A percentile compares a stretch with the other conserved stretches of the same genome.
Conservation (phyloP, 2,329 filamentous ascomycete genomes). For the Penicillium sclerotigenum region DNA sequence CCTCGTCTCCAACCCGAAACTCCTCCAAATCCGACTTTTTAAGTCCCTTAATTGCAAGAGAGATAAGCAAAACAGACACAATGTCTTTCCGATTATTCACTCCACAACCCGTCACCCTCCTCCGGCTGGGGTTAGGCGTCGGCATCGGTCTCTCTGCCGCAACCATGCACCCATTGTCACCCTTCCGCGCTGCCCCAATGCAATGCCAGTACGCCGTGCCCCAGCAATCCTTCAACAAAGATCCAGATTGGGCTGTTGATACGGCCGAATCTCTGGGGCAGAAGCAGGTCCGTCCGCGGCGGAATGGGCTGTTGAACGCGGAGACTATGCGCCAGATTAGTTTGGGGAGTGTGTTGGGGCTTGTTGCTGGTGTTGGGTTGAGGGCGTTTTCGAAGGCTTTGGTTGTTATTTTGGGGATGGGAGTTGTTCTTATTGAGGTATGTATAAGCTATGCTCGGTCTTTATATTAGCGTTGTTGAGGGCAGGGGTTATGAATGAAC, state of each 20-base stretch:
- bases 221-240: conserved; percentile 4
- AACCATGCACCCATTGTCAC: conserved; percentile 33
- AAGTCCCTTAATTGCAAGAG: conserved; percentile 3
- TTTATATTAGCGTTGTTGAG: not conserved
- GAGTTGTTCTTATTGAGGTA: conserved; percentile 46
- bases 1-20: not conserved
- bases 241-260: conserved; percentile 27
- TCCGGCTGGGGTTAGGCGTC: conserved; percentile 37
- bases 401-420: conserved; percentile 44
- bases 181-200: conserved; percentile 34
- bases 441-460: conserved; percentile 3
- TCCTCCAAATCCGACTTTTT: conserved; percentile 1
- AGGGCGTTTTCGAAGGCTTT: conserved; percentile 45
- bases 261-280: conserved; percentile 20
- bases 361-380: conserved; percentile 44
- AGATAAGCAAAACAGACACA: conserved; percentile 1
- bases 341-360: conserved; percentile 45
- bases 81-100: conserved; percentile 30
- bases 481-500: not conserved
- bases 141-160: conserved; percentile 32
- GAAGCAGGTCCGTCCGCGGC: conserved; percentile 26
- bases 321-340: conserved; percentile 45
- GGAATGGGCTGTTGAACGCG: conserved; percentile 29
- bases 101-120: conserved; percentile 25
- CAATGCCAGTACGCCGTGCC: conserved; percentile 38